Percentiles rank a stretch among this genome's conserved stretches.
Conservation (phyloP, 1,139 yeast genomes). For the Saccharomycopsis hybrid region DNA sequence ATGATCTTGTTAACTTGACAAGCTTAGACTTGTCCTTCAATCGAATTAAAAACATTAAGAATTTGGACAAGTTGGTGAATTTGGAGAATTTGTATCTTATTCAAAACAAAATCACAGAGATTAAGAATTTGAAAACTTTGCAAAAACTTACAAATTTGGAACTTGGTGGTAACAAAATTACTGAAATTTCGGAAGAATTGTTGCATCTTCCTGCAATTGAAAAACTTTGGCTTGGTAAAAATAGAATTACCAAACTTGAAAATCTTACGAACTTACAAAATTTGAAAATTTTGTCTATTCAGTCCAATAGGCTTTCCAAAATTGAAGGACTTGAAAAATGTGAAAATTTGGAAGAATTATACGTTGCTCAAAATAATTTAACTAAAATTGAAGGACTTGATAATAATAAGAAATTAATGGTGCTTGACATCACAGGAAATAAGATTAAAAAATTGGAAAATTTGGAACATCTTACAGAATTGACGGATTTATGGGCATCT, state of each 20-base stretch:
- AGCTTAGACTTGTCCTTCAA: constrained; percentile 84
- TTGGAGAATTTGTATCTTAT: constrained; percentile 74
- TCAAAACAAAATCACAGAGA: constrained; percentile 76
- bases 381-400: constrained; percentile 73
- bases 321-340: constrained; percentile 77
- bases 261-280: constrained; percentile 58
- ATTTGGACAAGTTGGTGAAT: constrained; percentile 56
- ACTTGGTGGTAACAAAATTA: constrained; percentile 84
- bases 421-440: constrained; percentile 80
- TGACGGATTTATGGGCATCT: constrained; percentile 95
- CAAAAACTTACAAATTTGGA: constrained; percentile 66
- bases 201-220: constrained; percentile 47
- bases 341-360: constrained; percentile 72
- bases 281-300: constrained; percentile 76
- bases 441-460: constrained; percentile 55
- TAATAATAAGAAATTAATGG: constrained; percentile 56
- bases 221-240: constrained; percentile 92
- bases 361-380: constrained; percentile 82
- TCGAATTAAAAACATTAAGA: constrained; percentile 80
- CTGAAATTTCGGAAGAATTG: constrained; percentile 50
- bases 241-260: constrained; percentile 60
- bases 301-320: constrained; percentile 73
- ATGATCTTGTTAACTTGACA: constrained; percentile 50
- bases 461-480: constrained; percentile 52
- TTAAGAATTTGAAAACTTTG: constrained; percentile 59